These are phyloP conservation scores for Plantago ovata DNA, from an alignment of 257 asterid genomes.

Conservation along the genomic window DNA sequence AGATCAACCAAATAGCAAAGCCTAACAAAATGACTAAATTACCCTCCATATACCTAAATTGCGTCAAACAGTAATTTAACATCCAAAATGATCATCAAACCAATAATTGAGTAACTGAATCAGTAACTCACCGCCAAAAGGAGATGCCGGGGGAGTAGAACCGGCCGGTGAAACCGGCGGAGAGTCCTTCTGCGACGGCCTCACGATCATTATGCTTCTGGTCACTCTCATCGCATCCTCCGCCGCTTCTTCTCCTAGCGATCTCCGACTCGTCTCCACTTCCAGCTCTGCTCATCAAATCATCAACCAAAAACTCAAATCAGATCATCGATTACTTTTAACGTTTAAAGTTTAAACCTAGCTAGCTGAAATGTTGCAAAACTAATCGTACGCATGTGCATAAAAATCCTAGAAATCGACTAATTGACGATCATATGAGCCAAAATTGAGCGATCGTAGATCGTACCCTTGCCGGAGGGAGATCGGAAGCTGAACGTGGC, in stretches of 20 bases:
- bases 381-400: neutral
- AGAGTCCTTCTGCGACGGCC: slow-evolving; percentile 49
- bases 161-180: slow-evolving; percentile 87
- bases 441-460: neutral
- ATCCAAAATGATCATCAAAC: neutral
- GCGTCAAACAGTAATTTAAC: neutral
- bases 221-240: slow-evolving; percentile 70
- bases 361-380: neutral
- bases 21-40: neutral
- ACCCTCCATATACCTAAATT: neutral
- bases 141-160: slow-evolving; percentile 87
- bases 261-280: slow-evolving; percentile 27
- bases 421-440: neutral
- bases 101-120: neutral
- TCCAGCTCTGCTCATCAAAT: slow-evolving; percentile 42
- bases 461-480: slow-evolving; percentile 74
- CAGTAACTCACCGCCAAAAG: slow-evolving; percentile 68
- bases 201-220: slow-evolving; percentile 86
- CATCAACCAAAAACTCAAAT: neutral
- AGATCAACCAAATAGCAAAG: neutral
- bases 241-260: slow-evolving; percentile 38
- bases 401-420: neutral
- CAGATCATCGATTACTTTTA: neutral
- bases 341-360: no score
- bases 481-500: slow-evolving; percentile 55